Conservation (phyloP, 139 green algal genomes). For the Desmodesmus armatus region DNA sequence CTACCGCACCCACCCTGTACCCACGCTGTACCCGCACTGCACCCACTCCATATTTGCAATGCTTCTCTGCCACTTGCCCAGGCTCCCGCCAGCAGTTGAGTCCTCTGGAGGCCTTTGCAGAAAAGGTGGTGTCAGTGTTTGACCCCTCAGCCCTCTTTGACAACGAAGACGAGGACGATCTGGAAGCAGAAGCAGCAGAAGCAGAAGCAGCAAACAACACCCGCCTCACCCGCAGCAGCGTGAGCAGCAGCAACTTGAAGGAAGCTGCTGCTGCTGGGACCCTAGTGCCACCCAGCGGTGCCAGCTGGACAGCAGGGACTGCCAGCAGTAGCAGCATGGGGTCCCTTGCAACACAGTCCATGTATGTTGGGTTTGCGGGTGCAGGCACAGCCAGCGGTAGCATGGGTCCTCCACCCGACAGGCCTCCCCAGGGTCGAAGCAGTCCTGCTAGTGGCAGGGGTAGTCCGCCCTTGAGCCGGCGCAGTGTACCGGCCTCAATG, state of each 20-base stretch:
- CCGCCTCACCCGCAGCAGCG: conserved; percentile 6
- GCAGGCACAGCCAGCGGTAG: no score
- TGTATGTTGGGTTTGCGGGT: no score
- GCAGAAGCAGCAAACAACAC: background rate
- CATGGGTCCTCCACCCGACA: no score
- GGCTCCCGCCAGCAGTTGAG: no score
- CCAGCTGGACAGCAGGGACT: background rate
- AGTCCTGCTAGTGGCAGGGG: no score
- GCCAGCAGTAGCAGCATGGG: conserved; percentile 15
- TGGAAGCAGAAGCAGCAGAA: conserved; percentile 26
- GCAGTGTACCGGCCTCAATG: background rate
- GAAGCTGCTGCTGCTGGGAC: no score
- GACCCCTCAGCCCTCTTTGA: conserved; percentile 48
- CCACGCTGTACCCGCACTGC: no score
- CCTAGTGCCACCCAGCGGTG: background rate
- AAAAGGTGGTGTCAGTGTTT: background rate
- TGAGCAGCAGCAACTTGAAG: conserved; percentile 42
- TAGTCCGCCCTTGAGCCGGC: background rate
- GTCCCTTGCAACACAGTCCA: no score
- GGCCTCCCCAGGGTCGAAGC: no score
- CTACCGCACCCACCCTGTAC: no score
- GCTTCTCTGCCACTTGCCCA: no score
- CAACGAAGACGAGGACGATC: conserved; percentile 38
- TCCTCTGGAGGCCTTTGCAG: background rate
- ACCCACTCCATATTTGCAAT: no score